Evolutionary conservation across 306 rosid species (phyloP).

Genomic region (Casuarina equisetifolia): DNA sequence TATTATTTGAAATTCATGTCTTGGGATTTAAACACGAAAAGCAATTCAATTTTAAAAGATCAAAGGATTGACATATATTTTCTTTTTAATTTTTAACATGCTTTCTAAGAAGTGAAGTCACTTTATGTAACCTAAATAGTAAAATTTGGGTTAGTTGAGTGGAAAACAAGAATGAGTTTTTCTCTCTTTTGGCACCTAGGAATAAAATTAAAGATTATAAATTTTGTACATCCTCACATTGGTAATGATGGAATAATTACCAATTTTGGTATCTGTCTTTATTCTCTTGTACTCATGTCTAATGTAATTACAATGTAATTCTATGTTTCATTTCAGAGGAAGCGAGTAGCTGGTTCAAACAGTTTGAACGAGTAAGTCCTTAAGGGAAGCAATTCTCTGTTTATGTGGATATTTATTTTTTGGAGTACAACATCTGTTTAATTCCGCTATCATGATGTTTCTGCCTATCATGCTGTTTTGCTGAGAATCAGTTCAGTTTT

Average conservation of each 20-base stretch:
- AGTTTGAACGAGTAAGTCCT: conserved; percentile 15
- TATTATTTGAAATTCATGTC: not conserved
- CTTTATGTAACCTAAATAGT: not conserved
- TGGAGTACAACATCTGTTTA: not conserved
- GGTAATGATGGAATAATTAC: too few relatives aligned
- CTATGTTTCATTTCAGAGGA: conserved; percentile 14
- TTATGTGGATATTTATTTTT: not conserved
- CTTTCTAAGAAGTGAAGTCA: not conserved
- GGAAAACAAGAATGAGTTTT: not conserved
- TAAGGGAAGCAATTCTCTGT: not conserved
- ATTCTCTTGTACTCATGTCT: not conserved
- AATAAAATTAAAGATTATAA: not conserved
- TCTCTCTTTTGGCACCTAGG: too few relatives aligned
- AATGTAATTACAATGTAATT: not conserved
- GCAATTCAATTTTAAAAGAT: not conserved
- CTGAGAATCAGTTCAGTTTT: not conserved
- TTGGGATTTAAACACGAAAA: not conserved
- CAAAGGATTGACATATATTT: not conserved
- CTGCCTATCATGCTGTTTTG: not conserved
- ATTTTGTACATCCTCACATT: not conserved
- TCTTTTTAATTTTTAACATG: not conserved
- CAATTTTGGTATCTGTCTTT: not conserved
- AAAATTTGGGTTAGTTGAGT: not conserved
- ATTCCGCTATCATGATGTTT: not conserved
- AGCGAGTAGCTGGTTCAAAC: not conserved